Evolutionary conservation across 2,329 filamentous ascomycete species (phyloP).

Genomic region (Fusarium pininemorale): DNA sequence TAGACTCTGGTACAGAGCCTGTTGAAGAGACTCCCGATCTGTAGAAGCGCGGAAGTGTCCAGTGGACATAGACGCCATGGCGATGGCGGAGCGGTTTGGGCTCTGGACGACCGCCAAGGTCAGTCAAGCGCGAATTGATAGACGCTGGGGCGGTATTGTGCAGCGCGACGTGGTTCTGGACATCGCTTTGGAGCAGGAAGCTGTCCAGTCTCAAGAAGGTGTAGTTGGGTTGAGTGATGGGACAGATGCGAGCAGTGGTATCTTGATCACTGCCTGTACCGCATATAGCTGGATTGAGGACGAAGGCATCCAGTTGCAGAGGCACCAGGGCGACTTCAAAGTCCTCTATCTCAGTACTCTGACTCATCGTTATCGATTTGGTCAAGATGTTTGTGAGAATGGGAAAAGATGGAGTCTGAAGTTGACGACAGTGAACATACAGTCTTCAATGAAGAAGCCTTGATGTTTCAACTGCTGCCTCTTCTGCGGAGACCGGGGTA

Average conservation of each 20-base stretch:
- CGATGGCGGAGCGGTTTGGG: slow-evolving; percentile 36
- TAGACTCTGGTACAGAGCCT: neutral
- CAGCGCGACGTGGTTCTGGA: slow-evolving; percentile 50
- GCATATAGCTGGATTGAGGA: slow-evolving; percentile 45
- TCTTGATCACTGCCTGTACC: slow-evolving; percentile 26
- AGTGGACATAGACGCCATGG: slow-evolving; percentile 54
- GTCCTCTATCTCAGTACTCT: neutral
- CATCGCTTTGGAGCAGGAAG: slow-evolving; percentile 49
- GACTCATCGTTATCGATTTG: too few relatives aligned
- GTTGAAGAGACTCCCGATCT: slow-evolving; percentile 39
- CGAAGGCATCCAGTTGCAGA: slow-evolving; percentile 47
- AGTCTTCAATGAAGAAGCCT: too few relatives aligned
- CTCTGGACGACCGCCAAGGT: slow-evolving; percentile 43
- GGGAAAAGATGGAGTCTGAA: neutral
- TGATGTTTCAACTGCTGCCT: neutral
- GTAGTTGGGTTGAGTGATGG: slow-evolving; percentile 59
- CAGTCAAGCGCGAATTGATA: slow-evolving; percentile 48
- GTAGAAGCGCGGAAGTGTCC: slow-evolving; percentile 52
- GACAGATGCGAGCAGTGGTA: slow-evolving; percentile 45
- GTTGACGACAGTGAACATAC: neutral
- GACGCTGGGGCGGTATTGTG: slow-evolving; percentile 46
- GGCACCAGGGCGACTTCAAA: slow-evolving; percentile 34
- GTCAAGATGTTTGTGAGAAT: neutral
- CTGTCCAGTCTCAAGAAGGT: slow-evolving; percentile 52
- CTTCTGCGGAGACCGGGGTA: too few relatives aligned